Conservation (phyloP, 2,329 filamentous ascomycete species). For the Cladosporium colombiae region DNA sequence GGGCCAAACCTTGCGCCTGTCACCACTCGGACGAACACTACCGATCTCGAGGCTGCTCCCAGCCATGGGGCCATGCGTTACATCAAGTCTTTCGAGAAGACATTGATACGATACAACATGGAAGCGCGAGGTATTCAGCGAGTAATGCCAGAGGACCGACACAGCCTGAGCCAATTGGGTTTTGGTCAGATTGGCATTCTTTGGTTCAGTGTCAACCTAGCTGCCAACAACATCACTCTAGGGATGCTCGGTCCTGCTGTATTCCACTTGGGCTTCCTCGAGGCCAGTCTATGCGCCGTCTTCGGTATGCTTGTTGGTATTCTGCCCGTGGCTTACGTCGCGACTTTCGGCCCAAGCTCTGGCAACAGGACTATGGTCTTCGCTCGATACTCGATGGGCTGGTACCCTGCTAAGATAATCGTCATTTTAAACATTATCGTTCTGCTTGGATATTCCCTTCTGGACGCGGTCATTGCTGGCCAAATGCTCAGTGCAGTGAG, state of each 20-base stretch:
- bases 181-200: constrained; percentile 59
- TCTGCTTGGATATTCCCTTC: constrained; percentile 59
- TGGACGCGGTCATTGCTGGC: constrained; percentile 66
- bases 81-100: constrained; percentile 40
- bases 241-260: constrained; percentile 63
- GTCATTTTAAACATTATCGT: constrained; percentile 64
- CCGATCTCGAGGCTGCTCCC: not conserved
- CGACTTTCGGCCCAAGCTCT: constrained; percentile 62
- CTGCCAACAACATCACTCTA: constrained; percentile 65
- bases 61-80: constrained; percentile 16
- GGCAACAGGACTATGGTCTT: constrained; percentile 65
- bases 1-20: constrained; percentile 12
- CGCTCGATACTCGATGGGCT: constrained; percentile 64
- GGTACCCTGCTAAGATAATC: constrained; percentile 65
- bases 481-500: constrained; percentile 69
- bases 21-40: constrained; percentile 7
- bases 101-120: constrained; percentile 54
- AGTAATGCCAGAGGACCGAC: constrained; percentile 57
- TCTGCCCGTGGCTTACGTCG: constrained; percentile 59
- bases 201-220: constrained; percentile 64
- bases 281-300: constrained; percentile 58
- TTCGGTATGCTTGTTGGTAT: constrained; percentile 60
- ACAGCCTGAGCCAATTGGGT: constrained; percentile 52
- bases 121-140: constrained; percentile 63
- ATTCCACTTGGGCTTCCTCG: constrained; percentile 59